Percentiles rank a stretch among this genome's conserved stretches.
phyloP scores from a whole-genome alignment of 331 rosid genomes.

The Quercus tomentella region DNA sequence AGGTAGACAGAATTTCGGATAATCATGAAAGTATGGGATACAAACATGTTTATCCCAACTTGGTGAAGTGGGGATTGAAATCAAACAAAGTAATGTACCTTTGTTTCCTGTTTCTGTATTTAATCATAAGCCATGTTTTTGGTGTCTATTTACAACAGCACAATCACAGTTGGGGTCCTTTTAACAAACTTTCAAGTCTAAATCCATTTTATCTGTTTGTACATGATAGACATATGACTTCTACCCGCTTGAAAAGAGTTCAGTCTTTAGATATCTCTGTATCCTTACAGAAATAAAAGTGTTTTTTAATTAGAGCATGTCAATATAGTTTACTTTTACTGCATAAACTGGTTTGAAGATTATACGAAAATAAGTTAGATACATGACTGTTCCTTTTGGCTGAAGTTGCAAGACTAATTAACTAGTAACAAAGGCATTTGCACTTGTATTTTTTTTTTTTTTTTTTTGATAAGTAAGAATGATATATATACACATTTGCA shows the following conservation, averaged over 20 bases:
- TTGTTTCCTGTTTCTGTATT: background rate
- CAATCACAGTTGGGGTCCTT: background rate
- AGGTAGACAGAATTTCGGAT: background rate
- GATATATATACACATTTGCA: background rate
- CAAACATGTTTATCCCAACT: background rate
- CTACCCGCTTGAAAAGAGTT: background rate
- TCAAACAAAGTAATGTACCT: background rate
- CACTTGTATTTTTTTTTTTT: background rate
- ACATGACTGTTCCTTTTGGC: background rate
- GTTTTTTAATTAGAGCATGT: background rate
- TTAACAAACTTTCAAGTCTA: background rate
- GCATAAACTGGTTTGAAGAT: background rate
- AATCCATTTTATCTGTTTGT: background rate
- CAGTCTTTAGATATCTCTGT: background rate
- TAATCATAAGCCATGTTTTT: background rate
- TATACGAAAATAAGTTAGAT: background rate
- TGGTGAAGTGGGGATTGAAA: background rate
- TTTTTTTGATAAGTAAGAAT: no score
- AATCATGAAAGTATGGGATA: background rate
- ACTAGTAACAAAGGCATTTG: background rate
- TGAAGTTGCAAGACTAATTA: background rate
- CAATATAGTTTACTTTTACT: background rate
- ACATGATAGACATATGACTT: background rate
- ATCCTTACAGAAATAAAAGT: background rate
- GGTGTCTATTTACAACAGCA: background rate